Base-by-base conservation (phyloP, 2,329 filamentous ascomycete genomes). In the Ustilaginoidea virens region DNA sequence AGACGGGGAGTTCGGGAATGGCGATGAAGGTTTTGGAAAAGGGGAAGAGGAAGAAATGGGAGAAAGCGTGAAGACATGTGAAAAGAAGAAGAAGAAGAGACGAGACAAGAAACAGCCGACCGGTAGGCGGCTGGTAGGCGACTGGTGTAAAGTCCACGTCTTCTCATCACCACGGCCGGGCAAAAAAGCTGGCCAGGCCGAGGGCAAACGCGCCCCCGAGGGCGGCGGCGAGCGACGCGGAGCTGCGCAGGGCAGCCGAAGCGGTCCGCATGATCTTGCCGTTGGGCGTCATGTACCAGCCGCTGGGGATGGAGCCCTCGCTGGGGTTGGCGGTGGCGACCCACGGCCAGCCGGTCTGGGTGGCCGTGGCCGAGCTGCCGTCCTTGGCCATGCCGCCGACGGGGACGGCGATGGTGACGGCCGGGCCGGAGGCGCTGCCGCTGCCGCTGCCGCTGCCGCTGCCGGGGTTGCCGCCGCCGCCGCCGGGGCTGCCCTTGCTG, bases 211-310 rank as follows among this genome's bases (percentile, higher is more conserved):
- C 30, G 28, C 47, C 28, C 25, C 44, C 34, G 18, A 45, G 23
- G 26, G 27, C 19, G 9, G 14, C 7, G 3, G 30, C 16, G 7
- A 36, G 29, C 7, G 31, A 18, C 9, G 11, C 9, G 3, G 4
- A 5, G 2, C 5, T 7, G 21, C 13, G 23, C 6, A 43, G 28
- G 5, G 39, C 33, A 10, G 66, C 63, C 45, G 31, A 29, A 6
- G 70, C 71, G 58, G 72, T 70, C 47, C 80, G 80, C 46, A 83
- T 64, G 44, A 90, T 74, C 60, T 86, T 87, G 48, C 82, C 81
- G 41, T 73, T 69, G 36, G 74, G 63, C 28, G 75, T 81, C 55
- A 90, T 80, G 36, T 74, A 68, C 82, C 82, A 93, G 34, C 80
- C 82, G 43, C 65, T 70, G 23, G 86, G 83, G 34, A 92, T 70